These are phyloP conservation scores for Paraconiothyrium brasiliense DNA, from an alignment of 2,329 filamentous ascomycete species.

Conservation along the genomic window DNA sequence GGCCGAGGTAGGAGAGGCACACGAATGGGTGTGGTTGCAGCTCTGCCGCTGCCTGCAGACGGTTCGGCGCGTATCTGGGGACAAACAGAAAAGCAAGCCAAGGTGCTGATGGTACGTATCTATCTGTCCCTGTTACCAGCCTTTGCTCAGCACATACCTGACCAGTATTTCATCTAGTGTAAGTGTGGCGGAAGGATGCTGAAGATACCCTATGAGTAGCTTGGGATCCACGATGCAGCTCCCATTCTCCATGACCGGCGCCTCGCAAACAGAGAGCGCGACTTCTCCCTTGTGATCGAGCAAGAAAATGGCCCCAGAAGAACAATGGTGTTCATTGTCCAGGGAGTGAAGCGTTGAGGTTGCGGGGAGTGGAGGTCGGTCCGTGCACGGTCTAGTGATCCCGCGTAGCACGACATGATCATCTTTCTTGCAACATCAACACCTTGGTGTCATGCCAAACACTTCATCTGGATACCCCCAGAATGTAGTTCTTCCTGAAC, in stretches of 20 bases:
- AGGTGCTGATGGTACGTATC: background rate
- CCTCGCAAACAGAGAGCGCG: background rate
- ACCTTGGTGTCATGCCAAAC: background rate
- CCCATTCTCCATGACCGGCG: background rate
- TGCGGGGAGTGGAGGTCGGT: background rate
- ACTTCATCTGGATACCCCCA: background rate
- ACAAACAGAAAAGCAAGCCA: background rate
- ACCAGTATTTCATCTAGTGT: background rate
- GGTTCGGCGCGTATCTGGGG: background rate
- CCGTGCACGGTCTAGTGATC: background rate
- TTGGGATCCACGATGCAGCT: background rate
- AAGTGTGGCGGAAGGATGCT: too few relatives aligned
- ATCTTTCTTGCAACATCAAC: background rate
- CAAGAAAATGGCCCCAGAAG: background rate
- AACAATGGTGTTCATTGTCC: background rate
- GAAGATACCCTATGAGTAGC: too few relatives aligned
- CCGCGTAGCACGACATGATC: conserved; percentile 10
- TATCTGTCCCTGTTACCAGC: background rate
- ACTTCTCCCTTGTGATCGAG: background rate
- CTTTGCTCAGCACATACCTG: background rate
- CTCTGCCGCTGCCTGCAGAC: background rate
- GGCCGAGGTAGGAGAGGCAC: background rate
- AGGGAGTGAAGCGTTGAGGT: background rate
- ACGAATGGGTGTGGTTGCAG: conserved; percentile 1
- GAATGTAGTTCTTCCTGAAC: background rate